phyloP scores from a whole-genome alignment of 1,284 basidiomycete genomes.

The Sanghuangporus weigelae region DNA sequence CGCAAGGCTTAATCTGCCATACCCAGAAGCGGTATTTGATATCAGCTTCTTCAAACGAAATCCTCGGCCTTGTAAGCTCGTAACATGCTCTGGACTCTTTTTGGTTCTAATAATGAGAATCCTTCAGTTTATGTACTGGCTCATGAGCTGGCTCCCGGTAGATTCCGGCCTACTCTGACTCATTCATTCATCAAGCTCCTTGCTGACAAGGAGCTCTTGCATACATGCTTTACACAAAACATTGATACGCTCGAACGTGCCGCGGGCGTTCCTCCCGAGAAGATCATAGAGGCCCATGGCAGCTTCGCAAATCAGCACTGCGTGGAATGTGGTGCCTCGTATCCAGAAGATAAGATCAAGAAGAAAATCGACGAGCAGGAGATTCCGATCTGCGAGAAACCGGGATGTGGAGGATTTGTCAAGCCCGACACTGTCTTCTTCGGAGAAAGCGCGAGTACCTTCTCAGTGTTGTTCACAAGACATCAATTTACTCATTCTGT shows the following conservation, averaged over 20 bases:
- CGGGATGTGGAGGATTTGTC: slow-evolving; percentile 61
- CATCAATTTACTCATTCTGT: neutral
- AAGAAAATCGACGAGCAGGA: slow-evolving; percentile 49
- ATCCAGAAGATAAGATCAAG: slow-evolving; percentile 66
- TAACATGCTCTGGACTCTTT: neutral
- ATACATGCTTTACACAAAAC: slow-evolving; percentile 82
- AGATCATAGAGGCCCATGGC: slow-evolving; percentile 92
- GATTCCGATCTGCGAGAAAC: slow-evolving; percentile 56
- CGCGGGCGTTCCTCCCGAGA: slow-evolving; percentile 69
- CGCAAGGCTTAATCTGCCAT: slow-evolving; percentile 64
- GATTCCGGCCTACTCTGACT: slow-evolving; percentile 80
- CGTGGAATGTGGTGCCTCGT: slow-evolving; percentile 59
- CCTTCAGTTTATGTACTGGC: slow-evolving; percentile 76
- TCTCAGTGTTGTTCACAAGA: neutral
- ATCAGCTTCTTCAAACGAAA: slow-evolving; percentile 69
- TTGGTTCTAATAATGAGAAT: neutral
- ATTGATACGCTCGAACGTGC: slow-evolving; percentile 91
- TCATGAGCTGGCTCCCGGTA: slow-evolving; percentile 86
- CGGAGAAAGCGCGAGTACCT: slow-evolving; percentile 63
- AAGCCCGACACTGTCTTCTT: slow-evolving; percentile 97
- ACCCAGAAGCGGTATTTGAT: slow-evolving; percentile 79
- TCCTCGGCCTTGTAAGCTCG: slow-evolving; percentile 61
- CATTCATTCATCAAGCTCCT: slow-evolving; percentile 89
- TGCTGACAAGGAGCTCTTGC: slow-evolving; percentile 56
- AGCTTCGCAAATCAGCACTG: slow-evolving; percentile 83